These are phyloP conservation scores for Firmiana major DNA, from an alignment of 345 rosid genomes.

Conservation along the genomic window DNA sequence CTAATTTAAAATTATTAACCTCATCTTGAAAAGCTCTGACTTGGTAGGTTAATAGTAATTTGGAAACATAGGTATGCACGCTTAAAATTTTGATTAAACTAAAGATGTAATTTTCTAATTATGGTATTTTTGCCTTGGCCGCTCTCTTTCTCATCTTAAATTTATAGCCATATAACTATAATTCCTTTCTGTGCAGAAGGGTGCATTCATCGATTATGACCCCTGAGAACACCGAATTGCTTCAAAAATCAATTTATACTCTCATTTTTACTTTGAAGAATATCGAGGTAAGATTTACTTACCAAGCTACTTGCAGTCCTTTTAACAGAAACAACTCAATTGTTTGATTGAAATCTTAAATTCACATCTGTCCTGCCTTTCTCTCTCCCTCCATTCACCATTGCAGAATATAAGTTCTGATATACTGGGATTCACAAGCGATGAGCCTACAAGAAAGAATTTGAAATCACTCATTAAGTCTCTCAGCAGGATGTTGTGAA, in stretches of 20 bases:
- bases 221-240: constrained; percentile 81
- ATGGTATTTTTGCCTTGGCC: background rate
- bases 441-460: constrained; percentile 81
- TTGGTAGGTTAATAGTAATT: background rate
- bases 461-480: constrained; percentile 91
- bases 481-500: constrained; percentile 84
- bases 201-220: constrained; percentile 80
- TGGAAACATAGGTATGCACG: background rate
- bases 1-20: background rate
- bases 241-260: constrained; percentile 80
- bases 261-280: constrained; percentile 87
- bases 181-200: constrained; percentile 34
- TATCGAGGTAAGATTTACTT: constrained; percentile 58
- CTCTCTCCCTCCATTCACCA: constrained; percentile 2
- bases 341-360: background rate
- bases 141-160: background rate
- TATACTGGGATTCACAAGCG: constrained; percentile 97
- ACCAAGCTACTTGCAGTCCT: background rate
- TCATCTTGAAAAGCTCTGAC: background rate
- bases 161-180: background rate
- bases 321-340: background rate
- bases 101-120: background rate
- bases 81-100: background rate
- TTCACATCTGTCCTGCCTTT: background rate
- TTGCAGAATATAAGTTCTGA: constrained; percentile 93